phyloP scores from a whole-genome alignment of 305 asterid species.

The Fraxinus dipetala region DNA sequence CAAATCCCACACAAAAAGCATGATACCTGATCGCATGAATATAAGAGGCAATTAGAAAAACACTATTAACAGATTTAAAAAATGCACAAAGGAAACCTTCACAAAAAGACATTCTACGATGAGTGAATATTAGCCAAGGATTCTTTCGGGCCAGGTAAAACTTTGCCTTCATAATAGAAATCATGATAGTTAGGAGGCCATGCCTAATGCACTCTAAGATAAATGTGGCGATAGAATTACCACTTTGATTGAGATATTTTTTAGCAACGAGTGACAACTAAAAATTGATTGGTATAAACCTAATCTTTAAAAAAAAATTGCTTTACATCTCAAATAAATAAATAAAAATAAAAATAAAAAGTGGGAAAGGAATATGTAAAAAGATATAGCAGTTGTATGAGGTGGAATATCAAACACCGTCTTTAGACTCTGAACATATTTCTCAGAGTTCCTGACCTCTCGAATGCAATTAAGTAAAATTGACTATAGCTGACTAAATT shows the following conservation, averaged over 20 bases:
- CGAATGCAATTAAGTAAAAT: background rate
- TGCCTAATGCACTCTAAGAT: background rate
- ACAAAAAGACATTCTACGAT: conserved; percentile 10
- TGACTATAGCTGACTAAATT: background rate
- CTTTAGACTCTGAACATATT: background rate
- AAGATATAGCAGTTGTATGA: background rate
- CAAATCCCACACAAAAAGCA: conserved; percentile 96
- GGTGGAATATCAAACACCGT: background rate
- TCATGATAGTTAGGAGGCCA: background rate
- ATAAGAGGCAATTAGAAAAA: conserved; percentile 29
- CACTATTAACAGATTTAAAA: background rate
- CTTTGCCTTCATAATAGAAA: background rate
- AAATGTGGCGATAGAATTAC: background rate
- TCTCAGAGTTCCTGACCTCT: background rate
- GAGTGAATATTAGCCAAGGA: conserved; percentile 11
- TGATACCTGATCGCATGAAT: conserved; percentile 69
- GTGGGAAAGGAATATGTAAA: background rate
- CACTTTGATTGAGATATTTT: background rate
- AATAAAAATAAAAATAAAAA: background rate
- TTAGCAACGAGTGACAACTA: background rate
- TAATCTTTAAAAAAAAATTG: background rate
- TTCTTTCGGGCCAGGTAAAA: background rate
- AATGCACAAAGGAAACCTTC: conserved; percentile 14
- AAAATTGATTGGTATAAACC: background rate
- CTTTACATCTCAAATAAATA: background rate